Base-by-base conservation (phyloP, 768 basidiomycete genomes). In the Trametes sanguinea region DNA sequence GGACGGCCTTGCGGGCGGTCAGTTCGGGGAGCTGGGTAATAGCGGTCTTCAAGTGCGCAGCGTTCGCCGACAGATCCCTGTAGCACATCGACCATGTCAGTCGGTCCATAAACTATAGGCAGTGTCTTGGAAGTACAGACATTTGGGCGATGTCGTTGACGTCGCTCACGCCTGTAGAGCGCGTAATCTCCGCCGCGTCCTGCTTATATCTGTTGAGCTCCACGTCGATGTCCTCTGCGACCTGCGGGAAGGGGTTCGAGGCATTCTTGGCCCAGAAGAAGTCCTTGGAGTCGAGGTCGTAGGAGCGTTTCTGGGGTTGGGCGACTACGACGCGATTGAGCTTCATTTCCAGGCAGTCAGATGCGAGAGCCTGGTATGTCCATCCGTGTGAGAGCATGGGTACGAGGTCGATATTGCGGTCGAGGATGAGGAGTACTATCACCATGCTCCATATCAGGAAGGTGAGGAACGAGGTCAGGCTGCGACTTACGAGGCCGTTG, bases 261-360 rank as follows among this genome's bases (percentile, higher is more conserved):
- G 95, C 94, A 70, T 98, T 97, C 73, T 92, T 94, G 2, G 88
- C 90, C 97, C 97, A 99, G 80, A 99, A 99, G 76, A 97, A 99
- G 75, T 99, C 97, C 70, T 96, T 98, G 22, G 93, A 88, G 75
- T 98, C 97, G 37, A 99, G 86, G 75, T 99, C 97, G 68, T 98
- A 98, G 0, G 92, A 88, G 77, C 94, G 89, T 76, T 89, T 85
- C 65, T 83, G 82, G 56, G 89, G 82, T 54, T 83, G 83, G 1
- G 86, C 81, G 35, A 99, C 88, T 1, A 92, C 86, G 6, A 99
- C 94, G 6, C 96, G 87, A 74, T 98, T 98, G 16, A 99, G 83
- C 74, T 92, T 95, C 81, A 99, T 95, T 60, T 96, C 91, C 39
- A 99, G 85, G 67, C 97, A 98, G 72, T 99, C 97, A 29, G 96